Evolutionary conservation across 1,284 basidiomycete genomes (phyloP).

Genomic region (Exobasidium cylindrosporum): DNA sequence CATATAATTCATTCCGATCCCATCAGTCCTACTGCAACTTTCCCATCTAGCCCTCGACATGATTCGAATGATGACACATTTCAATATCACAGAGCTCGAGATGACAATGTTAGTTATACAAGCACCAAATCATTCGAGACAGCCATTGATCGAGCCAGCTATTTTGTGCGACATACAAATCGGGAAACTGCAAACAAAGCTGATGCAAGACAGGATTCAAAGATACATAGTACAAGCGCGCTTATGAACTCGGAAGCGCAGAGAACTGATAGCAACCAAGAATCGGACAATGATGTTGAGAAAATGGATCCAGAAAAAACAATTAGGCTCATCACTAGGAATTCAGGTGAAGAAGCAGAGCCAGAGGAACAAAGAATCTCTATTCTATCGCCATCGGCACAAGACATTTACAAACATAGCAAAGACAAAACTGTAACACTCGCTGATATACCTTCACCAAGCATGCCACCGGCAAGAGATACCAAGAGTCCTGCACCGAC

Average conservation of each 20-base stretch:
- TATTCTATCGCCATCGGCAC: neutral
- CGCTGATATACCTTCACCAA: neutral
- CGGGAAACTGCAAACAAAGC: neutral
- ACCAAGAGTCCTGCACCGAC: conserved; percentile 1
- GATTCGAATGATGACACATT: neutral
- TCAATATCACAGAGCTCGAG: neutral
- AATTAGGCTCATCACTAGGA: conserved; percentile 32
- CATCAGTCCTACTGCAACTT: neutral
- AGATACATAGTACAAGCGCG: neutral
- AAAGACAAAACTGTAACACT: neutral
- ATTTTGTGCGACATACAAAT: conserved; percentile 6
- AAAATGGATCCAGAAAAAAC: conserved; percentile 22
- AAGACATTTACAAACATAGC: neutral
- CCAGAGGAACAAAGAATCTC: neutral
- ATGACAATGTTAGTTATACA: neutral
- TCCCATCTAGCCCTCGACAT: neutral
- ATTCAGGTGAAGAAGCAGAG: conserved; percentile 12
- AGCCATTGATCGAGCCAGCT: conserved; percentile 21
- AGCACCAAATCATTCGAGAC: conserved; percentile 36
- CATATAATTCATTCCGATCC: neutral
- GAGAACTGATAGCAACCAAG: neutral
- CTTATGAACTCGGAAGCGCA: neutral
- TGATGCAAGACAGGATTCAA: too few species aligned
- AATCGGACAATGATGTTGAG: neutral
- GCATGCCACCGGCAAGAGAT: neutral